These are phyloP conservation scores for Dioszegia crocea DNA, from an alignment of 768 basidiomycete species.

Conservation along the genomic window DNA sequence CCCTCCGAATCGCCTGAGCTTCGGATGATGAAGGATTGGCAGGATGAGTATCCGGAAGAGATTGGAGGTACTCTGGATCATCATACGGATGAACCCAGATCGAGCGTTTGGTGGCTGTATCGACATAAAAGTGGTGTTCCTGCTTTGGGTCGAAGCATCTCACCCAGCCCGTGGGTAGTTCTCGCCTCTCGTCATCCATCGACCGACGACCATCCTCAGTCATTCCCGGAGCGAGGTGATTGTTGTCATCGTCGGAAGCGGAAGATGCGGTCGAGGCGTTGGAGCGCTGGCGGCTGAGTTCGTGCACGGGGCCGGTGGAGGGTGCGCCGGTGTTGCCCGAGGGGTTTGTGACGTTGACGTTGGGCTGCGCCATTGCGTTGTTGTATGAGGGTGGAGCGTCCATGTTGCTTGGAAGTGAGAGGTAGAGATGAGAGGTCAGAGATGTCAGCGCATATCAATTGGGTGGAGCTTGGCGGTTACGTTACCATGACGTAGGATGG, in stretches of 20 bases:
- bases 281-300: conserved; percentile 2
- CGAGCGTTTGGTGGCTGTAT: conserved; percentile 37
- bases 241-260: conserved; percentile 3
- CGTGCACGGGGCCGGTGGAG: neutral
- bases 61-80: conserved; percentile 40
- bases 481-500: neutral
- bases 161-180: conserved; percentile 47
- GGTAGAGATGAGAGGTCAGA: neutral
- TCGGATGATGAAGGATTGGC: conserved; percentile 43
- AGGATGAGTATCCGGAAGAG: conserved; percentile 44
- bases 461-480: neutral
- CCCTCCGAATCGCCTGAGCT: conserved; percentile 24
- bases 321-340: neutral
- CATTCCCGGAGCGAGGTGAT: conserved; percentile 14
- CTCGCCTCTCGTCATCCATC: conserved; percentile 47
- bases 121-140: conserved; percentile 48
- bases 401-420: neutral
- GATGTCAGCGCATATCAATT: neutral
- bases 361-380: conserved; percentile 7
- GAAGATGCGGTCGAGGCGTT: conserved; percentile 3
- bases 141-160: conserved; percentile 47
- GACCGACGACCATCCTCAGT: conserved; percentile 32
- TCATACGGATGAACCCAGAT: conserved; percentile 49
- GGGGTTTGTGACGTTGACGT: conserved; percentile 12
- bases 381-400: conserved; percentile 19